Evolutionary conservation across 2,329 filamentous ascomycete genomes (phyloP).

Genomic region (Ophiostoma sp.): DNA sequence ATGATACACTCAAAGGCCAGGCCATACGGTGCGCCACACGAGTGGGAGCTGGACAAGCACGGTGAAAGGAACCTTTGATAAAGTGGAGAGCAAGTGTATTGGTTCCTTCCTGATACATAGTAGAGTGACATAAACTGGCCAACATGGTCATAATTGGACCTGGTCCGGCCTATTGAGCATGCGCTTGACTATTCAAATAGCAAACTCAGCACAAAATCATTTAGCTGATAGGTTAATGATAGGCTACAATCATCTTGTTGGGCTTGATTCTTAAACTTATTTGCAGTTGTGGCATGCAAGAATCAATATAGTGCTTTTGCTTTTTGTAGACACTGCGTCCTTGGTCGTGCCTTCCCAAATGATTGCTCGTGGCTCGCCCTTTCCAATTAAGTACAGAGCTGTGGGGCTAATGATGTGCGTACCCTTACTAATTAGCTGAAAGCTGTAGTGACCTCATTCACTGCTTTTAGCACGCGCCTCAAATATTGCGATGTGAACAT

Average conservation of each 20-base stretch:
- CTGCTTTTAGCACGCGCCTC: not conserved
- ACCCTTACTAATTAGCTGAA: not conserved
- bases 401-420: not conserved
- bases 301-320: not conserved
- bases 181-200: not conserved
- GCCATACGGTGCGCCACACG: not conserved
- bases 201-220: not conserved
- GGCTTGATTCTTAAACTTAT: too few relatives aligned
- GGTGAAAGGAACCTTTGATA: not conserved
- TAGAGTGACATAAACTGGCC: not conserved
- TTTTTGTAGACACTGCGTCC: not conserved
- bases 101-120: not conserved
- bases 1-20: not conserved
- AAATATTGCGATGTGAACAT: not conserved
- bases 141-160: not conserved
- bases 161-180: not conserved
- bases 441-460: constrained; percentile 16
- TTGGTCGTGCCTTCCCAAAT: not conserved
- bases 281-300: not conserved
- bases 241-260: too few relatives aligned
- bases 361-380: not conserved
- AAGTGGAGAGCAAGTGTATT: not conserved
- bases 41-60: not conserved
- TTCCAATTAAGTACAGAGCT: not conserved
- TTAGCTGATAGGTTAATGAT: not conserved